phyloP scores from a whole-genome alignment of 2,329 filamentous ascomycete genomes.

The Colletotrichum sublineola region DNA sequence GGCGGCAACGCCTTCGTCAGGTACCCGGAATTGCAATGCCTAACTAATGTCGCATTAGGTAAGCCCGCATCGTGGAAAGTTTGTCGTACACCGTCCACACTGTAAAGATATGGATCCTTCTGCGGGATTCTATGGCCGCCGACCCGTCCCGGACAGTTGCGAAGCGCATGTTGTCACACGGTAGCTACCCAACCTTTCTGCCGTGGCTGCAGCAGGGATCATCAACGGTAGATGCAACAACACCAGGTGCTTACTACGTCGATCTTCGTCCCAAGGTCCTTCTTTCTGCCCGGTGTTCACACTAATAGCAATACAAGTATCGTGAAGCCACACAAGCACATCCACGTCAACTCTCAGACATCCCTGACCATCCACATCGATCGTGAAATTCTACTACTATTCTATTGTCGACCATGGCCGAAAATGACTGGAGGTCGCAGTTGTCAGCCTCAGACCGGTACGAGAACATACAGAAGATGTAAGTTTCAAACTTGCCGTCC shows the following conservation, averaged over 20 bases:
- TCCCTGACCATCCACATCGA: neutral
- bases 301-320: slow-evolving; percentile 3
- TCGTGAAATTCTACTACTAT: neutral
- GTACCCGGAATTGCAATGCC: slow-evolving; percentile 32
- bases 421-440: slow-evolving; percentile 61
- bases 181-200: slow-evolving; percentile 6
- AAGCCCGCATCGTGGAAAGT: neutral
- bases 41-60: slow-evolving; percentile 15
- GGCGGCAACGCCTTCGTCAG: slow-evolving; percentile 30
- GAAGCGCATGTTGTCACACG: slow-evolving; percentile 9
- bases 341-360: neutral
- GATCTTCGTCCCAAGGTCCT: neutral
- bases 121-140: neutral
- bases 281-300: slow-evolving; percentile 9
- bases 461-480: slow-evolving; percentile 74
- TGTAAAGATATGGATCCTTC: slow-evolving; percentile 2
- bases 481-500: slow-evolving; percentile 48
- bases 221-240: slow-evolving; percentile 3
- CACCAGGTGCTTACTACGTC: slow-evolving; percentile 7
- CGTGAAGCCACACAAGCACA: slow-evolving; percentile 1
- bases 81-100: neutral
- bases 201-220: slow-evolving; percentile 12
- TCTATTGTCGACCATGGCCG: slow-evolving; percentile 18
- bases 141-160: slow-evolving; percentile 31
- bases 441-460: slow-evolving; percentile 73